These are phyloP conservation scores for Talaromyces adpressus DNA, from an alignment of 495 filamentous ascomycete genomes.

Conservation along the genomic window DNA sequence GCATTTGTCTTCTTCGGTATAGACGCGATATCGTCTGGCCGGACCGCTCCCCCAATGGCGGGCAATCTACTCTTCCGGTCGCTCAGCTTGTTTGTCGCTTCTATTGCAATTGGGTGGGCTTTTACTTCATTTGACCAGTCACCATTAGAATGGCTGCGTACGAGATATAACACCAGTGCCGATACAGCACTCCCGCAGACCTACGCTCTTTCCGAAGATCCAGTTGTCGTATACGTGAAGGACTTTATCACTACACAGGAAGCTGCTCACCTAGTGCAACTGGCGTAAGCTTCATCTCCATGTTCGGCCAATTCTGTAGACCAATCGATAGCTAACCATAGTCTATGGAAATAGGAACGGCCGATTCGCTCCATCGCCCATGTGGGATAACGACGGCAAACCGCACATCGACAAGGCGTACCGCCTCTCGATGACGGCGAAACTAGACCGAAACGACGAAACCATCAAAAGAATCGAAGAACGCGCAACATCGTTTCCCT, in stretches of 20 bases:
- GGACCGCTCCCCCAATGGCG: neutral
- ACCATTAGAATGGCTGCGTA: neutral
- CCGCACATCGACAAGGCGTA: slow-evolving; percentile 3
- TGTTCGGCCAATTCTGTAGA: neutral
- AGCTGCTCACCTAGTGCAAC: neutral
- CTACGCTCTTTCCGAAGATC: slow-evolving; percentile 1
- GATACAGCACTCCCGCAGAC: neutral
- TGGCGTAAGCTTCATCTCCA: slow-evolving; percentile 10
- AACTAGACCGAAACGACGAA: neutral
- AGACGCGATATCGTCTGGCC: no score
- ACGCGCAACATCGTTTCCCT: neutral
- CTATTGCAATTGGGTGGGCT: neutral
- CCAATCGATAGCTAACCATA: neutral
- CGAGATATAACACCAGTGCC: neutral
- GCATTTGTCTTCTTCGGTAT: neutral
- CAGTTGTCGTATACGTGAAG: slow-evolving; percentile 3
- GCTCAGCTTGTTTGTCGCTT: neutral
- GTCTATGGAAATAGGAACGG: neutral
- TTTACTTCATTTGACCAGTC: neutral
- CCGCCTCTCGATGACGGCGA: slow-evolving; percentile 1
- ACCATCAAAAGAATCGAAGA: neutral
- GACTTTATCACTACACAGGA: slow-evolving; percentile 1
- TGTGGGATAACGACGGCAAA: slow-evolving; percentile 4
- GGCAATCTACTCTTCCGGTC: neutral
- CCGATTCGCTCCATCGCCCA: slow-evolving; percentile 1